Evolutionary conservation across 139 green algal genomes (phyloP).

Genomic region (Closterium sp.): DNA sequence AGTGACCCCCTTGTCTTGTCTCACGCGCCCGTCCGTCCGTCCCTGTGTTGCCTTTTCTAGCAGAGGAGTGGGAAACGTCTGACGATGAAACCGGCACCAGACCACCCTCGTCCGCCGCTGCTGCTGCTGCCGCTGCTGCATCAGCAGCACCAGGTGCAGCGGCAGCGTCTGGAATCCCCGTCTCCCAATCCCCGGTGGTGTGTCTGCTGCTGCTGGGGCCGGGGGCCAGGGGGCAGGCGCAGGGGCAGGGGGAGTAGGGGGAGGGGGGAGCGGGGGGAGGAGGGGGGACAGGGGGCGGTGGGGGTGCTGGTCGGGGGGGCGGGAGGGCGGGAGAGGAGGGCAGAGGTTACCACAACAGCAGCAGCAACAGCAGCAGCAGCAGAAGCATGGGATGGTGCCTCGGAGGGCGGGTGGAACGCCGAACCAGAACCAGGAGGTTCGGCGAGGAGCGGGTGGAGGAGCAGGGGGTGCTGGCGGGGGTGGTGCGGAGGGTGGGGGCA

Average conservation of each 20-base stretch:
- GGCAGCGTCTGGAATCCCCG: neutral
- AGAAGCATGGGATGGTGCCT: neutral
- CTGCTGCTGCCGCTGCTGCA: neutral
- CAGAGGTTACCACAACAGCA: neutral
- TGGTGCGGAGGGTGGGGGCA: neutral
- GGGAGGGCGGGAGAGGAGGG: neutral
- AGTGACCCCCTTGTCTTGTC: neutral
- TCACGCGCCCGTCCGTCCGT: neutral
- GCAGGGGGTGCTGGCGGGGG: neutral
- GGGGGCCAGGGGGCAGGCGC: neutral
- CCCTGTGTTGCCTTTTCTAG: neutral
- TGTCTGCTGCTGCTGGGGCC: neutral
- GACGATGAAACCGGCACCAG: neutral
- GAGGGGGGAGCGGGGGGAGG: too few relatives aligned
- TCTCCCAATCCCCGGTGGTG: neutral
- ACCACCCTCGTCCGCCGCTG: neutral
- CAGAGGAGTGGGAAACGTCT: neutral
- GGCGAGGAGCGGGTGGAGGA: too few relatives aligned
- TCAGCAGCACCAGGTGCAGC: neutral
- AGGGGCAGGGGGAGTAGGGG: neutral
- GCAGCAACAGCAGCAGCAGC: neutral
- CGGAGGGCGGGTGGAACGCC: neutral
- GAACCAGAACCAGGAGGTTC: neutral
- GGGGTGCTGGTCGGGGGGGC: neutral
- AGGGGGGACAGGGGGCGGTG: neutral